These are phyloP conservation scores for Rhodotorula sp. DNA, from an alignment of 1,284 basidiomycete genomes.

Conservation along the genomic window DNA sequence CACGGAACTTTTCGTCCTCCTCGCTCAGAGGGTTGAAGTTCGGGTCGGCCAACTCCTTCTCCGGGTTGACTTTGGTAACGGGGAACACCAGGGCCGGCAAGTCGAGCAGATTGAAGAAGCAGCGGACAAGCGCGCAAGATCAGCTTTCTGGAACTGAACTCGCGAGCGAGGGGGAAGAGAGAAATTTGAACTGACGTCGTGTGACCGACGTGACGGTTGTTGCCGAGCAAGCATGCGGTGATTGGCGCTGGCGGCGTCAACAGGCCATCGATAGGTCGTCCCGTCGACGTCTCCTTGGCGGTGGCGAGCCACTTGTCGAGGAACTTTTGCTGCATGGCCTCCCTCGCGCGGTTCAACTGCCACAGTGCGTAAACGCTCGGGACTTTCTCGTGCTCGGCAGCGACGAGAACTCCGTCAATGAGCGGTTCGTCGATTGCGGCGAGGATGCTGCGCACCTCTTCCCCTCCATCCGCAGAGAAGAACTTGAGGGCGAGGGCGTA, in stretches of 20 bases:
- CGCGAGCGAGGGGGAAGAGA: background rate
- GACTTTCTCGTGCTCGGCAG: conserved; percentile 30
- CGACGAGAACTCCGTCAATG: conserved; percentile 15
- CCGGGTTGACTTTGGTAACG: conserved; percentile 40
- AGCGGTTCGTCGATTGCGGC: conserved; percentile 43
- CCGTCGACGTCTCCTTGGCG: conserved; percentile 53
- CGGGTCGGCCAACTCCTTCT: background rate
- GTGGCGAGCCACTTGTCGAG: conserved; percentile 60
- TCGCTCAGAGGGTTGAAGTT: conserved; percentile 54
- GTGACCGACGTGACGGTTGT: conserved; percentile 3
- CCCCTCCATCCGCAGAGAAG: conserved; percentile 35
- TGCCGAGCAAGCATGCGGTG: background rate
- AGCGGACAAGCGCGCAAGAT: background rate
- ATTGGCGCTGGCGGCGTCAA: conserved; percentile 48
- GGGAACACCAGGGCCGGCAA: conserved; percentile 59
- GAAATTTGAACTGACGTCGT: background rate
- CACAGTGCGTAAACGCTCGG: conserved; percentile 56
- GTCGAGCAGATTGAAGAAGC: conserved; percentile 52
- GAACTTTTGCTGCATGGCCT: conserved; percentile 55
- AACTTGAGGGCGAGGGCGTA: conserved; percentile 25
- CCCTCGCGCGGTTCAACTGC: conserved; percentile 52
- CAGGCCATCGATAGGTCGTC: conserved; percentile 61
- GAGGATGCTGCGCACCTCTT: conserved; percentile 39
- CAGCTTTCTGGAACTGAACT: too few relatives aligned
- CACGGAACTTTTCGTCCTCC: conserved; percentile 56